Conservation (phyloP, 148 eudicot genomes). For the Rhododendron griersonianum region DNA sequence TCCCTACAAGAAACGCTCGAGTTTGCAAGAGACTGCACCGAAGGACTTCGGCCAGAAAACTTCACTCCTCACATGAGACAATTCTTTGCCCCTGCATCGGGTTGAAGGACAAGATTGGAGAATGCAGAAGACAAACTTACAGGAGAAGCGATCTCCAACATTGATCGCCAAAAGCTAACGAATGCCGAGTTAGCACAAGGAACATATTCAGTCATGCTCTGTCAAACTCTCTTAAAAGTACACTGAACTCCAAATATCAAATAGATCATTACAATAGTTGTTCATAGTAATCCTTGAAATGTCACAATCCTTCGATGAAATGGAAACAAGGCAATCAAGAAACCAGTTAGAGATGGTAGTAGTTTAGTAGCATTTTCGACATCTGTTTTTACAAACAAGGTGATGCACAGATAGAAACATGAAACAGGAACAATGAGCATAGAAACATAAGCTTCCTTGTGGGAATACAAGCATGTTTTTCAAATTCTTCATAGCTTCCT, state of each 20-base stretch:
- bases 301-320: constrained; percentile 1
- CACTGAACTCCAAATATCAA: constrained; percentile 9
- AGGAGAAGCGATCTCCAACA: neutral
- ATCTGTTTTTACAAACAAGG: constrained; percentile 19
- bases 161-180: neutral
- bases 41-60: neutral
- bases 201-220: neutral
- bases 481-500: constrained; percentile 25
- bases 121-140: neutral
- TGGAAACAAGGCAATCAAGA: neutral
- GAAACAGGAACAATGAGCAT: constrained; percentile 1
- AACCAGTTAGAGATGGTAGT: neutral
- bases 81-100: neutral
- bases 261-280: neutral
- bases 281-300: constrained; percentile 1
- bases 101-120: neutral
- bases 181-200: neutral
- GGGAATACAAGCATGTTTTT: constrained; percentile 5
- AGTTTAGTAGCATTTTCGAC: constrained; percentile 6
- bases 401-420: neutral
- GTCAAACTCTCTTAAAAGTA: neutral
- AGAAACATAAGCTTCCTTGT: constrained; percentile 21
- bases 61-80: neutral
- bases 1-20: neutral
- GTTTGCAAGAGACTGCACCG: neutral